These are phyloP conservation scores for Venturia pyrina DNA, from an alignment of 2,329 filamentous ascomycete genomes.

Conservation along the genomic window DNA sequence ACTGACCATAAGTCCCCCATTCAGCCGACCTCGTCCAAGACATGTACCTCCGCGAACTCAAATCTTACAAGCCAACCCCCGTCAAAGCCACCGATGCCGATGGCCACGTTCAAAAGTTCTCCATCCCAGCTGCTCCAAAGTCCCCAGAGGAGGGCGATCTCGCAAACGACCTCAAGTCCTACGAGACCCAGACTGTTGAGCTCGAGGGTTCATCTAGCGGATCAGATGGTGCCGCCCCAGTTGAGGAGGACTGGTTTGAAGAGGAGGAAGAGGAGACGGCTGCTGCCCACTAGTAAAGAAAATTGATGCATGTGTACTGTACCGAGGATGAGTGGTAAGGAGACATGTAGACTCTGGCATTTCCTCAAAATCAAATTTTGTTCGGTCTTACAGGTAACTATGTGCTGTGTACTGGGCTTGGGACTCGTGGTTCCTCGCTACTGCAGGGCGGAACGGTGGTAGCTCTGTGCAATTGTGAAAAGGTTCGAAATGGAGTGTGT, in stretches of 20 bases:
- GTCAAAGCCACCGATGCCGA: conserved; percentile 81
- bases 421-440: no score
- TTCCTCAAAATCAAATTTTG: not conserved
- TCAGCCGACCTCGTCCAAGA: conserved; percentile 95
- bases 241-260: conserved; percentile 71
- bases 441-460: not conserved
- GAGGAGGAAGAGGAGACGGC: conserved; percentile 42
- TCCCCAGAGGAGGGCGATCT: conserved; percentile 94
- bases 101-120: conserved; percentile 85
- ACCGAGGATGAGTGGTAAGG: not conserved
- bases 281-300: conserved; percentile 7
- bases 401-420: not conserved
- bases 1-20: conserved; percentile 11
- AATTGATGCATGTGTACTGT: not conserved
- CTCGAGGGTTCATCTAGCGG: conserved; percentile 75
- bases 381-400: not conserved
- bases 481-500: no score
- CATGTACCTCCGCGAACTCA: conserved; percentile 92
- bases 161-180: conserved; percentile 81
- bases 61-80: conserved; percentile 79
- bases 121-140: conserved; percentile 65
- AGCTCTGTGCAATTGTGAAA: not conserved
- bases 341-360: conserved; percentile 1
- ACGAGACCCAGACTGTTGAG: conserved; percentile 89
- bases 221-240: conserved; percentile 47